Evolutionary conservation across 768 basidiomycete genomes (phyloP).

Genomic region (Panus rudis): DNA sequence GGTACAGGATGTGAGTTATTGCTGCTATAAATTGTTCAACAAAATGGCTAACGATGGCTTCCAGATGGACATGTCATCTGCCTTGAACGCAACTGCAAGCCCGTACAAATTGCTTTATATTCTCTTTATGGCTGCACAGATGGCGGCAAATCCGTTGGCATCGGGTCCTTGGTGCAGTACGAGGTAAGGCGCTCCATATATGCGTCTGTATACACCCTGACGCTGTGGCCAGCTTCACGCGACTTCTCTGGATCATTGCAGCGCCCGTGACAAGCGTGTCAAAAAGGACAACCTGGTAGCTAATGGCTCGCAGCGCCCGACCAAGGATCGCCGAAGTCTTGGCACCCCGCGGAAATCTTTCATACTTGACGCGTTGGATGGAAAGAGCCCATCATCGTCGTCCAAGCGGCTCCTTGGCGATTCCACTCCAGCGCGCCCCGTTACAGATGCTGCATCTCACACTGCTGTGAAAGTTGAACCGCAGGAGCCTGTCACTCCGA

Average conservation of each 20-base stretch:
- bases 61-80: conserved; percentile 39
- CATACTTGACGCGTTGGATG: conserved; percentile 2
- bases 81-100: conserved; percentile 39
- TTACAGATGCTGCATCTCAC: conserved; percentile 1
- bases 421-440: conserved; percentile 4
- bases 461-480: conserved; percentile 11
- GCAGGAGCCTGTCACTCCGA: conserved; percentile 24
- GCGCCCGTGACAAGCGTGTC: not conserved
- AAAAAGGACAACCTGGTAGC: not conserved
- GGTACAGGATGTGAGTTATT: conserved; percentile 32
- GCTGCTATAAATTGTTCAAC: not conserved
- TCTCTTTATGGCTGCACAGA: conserved; percentile 25
- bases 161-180: conserved; percentile 42
- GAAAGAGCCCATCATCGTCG: not conserved
- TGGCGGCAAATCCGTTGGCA: conserved; percentile 36
- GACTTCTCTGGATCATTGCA: not conserved
- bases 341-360: conserved; percentile 1
- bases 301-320: not conserved
- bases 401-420: conserved; percentile 1
- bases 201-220: not conserved
- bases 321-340: not conserved
- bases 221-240: not conserved
- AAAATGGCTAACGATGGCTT: not conserved
- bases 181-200: conserved; percentile 38
- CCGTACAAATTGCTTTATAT: conserved; percentile 26